phyloP scores from a whole-genome alignment of 768 basidiomycete species.

The Boletus rubroflammeus region DNA sequence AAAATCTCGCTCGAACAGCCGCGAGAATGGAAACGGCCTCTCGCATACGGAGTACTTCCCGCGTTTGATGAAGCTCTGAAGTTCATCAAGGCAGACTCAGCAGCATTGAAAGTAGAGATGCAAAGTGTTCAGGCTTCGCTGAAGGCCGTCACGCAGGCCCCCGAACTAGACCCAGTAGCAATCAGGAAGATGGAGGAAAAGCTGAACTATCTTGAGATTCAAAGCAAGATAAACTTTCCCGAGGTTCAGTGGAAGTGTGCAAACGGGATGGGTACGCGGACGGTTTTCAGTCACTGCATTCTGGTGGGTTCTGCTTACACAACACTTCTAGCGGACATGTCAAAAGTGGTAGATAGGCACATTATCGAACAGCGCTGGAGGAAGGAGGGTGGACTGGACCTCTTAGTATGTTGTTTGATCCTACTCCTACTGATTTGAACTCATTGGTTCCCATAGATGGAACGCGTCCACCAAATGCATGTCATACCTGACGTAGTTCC shows the following conservation, averaged over 20 bases:
- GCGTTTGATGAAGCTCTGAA: constrained; percentile 84
- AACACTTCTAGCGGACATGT: constrained; percentile 54
- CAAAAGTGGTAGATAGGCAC: constrained; percentile 68
- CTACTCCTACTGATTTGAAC: background rate
- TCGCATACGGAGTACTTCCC: constrained; percentile 60
- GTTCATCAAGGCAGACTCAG: constrained; percentile 62
- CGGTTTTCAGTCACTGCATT: background rate
- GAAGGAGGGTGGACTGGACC: constrained; percentile 76
- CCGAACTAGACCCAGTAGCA: constrained; percentile 32
- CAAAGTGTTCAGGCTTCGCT: constrained; percentile 21
- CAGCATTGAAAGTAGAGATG: constrained; percentile 36
- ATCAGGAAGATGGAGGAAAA: constrained; percentile 47
- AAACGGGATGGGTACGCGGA: constrained; percentile 72
- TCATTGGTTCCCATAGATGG: constrained; percentile 57
- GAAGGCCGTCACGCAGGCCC: constrained; percentile 18
- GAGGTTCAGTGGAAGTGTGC: constrained; percentile 72
- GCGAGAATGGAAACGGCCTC: constrained; percentile 61
- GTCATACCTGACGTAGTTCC: constrained; percentile 87
- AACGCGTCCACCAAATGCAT: constrained; percentile 87
- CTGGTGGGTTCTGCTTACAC: background rate
- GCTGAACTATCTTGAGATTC: constrained; percentile 64
- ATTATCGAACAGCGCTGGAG: constrained; percentile 84
- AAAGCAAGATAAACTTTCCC: constrained; percentile 83
- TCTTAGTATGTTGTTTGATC: constrained; percentile 49
- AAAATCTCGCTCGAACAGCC: constrained; percentile 49